These are phyloP conservation scores for Leccinum ochraceum DNA, from an alignment of 768 basidiomycete genomes.

Conservation along the genomic window DNA sequence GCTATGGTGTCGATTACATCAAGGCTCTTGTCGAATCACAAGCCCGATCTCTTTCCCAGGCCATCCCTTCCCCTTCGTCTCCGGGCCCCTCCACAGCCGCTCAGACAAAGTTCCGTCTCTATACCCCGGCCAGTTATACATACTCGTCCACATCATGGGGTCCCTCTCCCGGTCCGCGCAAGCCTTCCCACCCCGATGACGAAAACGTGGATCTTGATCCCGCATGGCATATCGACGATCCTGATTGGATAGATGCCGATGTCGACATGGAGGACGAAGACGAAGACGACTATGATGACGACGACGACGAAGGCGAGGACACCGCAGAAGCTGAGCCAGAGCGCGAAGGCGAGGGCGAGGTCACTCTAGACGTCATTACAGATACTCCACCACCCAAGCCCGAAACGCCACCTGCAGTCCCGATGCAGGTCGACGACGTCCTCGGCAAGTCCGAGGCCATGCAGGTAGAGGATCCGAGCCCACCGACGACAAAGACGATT, in stretches of 20 bases:
- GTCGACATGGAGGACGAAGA: constrained; percentile 36
- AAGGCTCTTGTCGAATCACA: constrained; percentile 34
- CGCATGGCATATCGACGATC: constrained; percentile 24
- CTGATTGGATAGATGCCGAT: constrained; percentile 29
- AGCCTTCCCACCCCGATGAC: constrained; percentile 16
- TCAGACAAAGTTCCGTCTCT: constrained; percentile 32
- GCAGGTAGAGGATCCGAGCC: not conserved
- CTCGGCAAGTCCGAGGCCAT: not conserved
- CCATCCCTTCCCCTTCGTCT: not conserved
- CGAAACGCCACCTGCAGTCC: not conserved
- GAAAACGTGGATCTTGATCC: constrained; percentile 22
- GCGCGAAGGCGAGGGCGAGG: constrained; percentile 21
- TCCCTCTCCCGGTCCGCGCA: constrained; percentile 13
- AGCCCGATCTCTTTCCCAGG: constrained; percentile 16
- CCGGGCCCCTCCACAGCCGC: constrained; percentile 1
- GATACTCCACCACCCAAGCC: constrained; percentile 5
- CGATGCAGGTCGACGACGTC: constrained; percentile 9
- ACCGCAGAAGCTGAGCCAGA: constrained; percentile 9
- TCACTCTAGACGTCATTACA: constrained; percentile 7
- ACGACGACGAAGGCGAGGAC: constrained; percentile 35
- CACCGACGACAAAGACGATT: not conserved
- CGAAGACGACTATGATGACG: constrained; percentile 34
- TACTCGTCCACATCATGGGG: constrained; percentile 27
- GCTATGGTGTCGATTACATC: constrained; percentile 35
- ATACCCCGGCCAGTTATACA: constrained; percentile 36